Base-by-base conservation (phyloP, 2,329 filamentous ascomycete species). In the Cercospora canescens region DNA sequence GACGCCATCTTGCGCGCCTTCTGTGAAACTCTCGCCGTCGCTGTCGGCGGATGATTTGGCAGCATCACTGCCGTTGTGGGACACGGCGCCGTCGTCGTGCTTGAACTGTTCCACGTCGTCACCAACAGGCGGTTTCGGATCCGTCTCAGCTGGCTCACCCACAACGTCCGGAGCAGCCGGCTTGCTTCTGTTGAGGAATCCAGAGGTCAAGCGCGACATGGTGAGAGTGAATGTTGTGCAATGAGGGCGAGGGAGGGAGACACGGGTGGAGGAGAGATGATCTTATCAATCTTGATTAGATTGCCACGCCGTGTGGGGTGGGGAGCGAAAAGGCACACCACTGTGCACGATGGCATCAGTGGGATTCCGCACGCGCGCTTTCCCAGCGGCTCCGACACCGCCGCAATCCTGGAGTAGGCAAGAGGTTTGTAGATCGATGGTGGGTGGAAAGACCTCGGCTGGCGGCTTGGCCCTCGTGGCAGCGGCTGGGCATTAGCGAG, bases 1-100 rank as follows among this genome's bases (percentile, higher is more conserved):
- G 1, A 81, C 76, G 64, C 80, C 80, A 28, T 74, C 66, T 39
- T 80, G 77, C 56, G 76, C 78, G 30, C 45, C 37, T 30, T 52
- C 34, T 45, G 58, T 60, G 32, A 54, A 52, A 7, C 56, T 60
- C 26, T 64, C 56, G 34, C 28, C 56, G 26, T 64, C 58, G 45
- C 62, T 56, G 34, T 60, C 58, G 16, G 9, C 8, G 12, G 58
- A 14, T 5, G 58, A 52, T 32, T 39, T 60, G 34, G 18, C 21
- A 14, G 57, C 37, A 26, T 37, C 37, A 24, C 57, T 60, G 57
- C 26, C 37, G 16, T 28, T 21, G 24, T 45, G 21, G 21, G 37
- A 60, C 6, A 30, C 18, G 12, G 57, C n/a, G 11, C 21, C 34
- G 24, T 60, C 58, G 28, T 32, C 58, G 28, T 50, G 41, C 58